Evolutionary conservation across 148 eudicot genomes (phyloP), one percentile per base, ranked within the genome.

Genomic region (Rhododendron vialii): DNA sequence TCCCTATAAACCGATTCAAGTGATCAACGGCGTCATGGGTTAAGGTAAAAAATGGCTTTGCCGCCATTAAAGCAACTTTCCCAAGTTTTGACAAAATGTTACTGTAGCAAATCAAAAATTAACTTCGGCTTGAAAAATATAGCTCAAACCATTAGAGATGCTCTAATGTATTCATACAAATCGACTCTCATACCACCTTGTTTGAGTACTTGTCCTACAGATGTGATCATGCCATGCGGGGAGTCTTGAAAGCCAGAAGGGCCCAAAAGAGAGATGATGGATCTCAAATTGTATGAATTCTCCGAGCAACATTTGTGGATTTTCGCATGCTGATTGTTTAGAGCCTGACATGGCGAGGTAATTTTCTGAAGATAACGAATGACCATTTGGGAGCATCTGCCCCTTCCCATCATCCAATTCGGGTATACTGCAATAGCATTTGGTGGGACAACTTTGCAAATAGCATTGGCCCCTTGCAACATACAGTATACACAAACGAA

Each of bases 191-290:
- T 83, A 51, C 69, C 15, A 36, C 35, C 24, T 84, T 47, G 47
- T 88, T 86, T 24, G 45, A 36, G 18, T 63, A 24, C 6, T 63
- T 10, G 65, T 59, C 48, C 84, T 85, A 47, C 91, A 93, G 95
- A 83, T 90, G 93, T 85, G 89, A 88, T 51, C 84, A 89, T 86
- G 95, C 93, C 35, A 85, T 92, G 90, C 86, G 85, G 85, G 92
- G 87, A 84, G 91, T 91, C 51, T 83, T 89, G 88, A 89, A 92
- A 86, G 84, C 20, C 18, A 67, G 86, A 33, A 87, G 38, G 59
- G 67, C 59, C 45, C 85, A 82, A 55, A 51, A 51, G 22, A 73
- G 48, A 63, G 65, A 69, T 33, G 88, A 83, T 51, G 86, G 61
- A 79, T 80, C 81, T 26, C 81, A 86, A 53, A 71, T 83, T 73